Conservation (phyloP, 1,139 yeast genomes). For the Sugiyamaella novakii region DNA sequence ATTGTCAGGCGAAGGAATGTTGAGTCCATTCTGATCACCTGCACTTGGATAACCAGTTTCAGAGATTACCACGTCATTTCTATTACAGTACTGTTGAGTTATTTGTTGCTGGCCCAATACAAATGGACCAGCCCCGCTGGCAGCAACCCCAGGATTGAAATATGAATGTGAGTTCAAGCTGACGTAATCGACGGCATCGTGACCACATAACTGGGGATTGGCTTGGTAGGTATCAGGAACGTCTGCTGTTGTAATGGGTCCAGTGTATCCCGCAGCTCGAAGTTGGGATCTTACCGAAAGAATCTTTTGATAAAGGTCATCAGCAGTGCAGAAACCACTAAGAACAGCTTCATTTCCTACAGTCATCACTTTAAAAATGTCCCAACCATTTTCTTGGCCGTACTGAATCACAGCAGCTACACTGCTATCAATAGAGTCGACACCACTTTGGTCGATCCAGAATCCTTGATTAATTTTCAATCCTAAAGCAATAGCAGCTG, state of each 20-base stretch:
- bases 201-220: slow-evolving; percentile 68
- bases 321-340: slow-evolving; percentile 59
- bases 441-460: slow-evolving; percentile 69
- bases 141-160: slow-evolving; percentile 63
- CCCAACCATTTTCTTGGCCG: slow-evolving; percentile 56
- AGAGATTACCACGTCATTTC: slow-evolving; percentile 53
- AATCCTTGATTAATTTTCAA: slow-evolving; percentile 81
- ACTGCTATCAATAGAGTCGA: slow-evolving; percentile 64
- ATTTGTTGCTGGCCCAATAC: slow-evolving; percentile 61
- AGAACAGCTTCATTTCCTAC: slow-evolving; percentile 86
- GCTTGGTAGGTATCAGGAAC: slow-evolving; percentile 75
- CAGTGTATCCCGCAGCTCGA: slow-evolving; percentile 71
- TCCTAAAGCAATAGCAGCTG: slow-evolving; percentile 62
- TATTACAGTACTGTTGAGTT: slow-evolving; percentile 49
- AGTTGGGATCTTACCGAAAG: slow-evolving; percentile 60
- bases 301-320: slow-evolving; percentile 64
- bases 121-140: slow-evolving; percentile 72
- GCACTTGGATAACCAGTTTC: slow-evolving; percentile 90
- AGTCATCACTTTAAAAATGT: slow-evolving; percentile 68
- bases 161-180: slow-evolving; percentile 88
- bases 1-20: slow-evolving; percentile 69
- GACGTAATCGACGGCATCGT: slow-evolving; percentile 68
- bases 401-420: slow-evolving; percentile 56
- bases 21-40: slow-evolving; percentile 70
- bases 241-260: slow-evolving; percentile 78